Conservation (phyloP, 306 rosid species). For the Sechiopsis laciniata region DNA sequence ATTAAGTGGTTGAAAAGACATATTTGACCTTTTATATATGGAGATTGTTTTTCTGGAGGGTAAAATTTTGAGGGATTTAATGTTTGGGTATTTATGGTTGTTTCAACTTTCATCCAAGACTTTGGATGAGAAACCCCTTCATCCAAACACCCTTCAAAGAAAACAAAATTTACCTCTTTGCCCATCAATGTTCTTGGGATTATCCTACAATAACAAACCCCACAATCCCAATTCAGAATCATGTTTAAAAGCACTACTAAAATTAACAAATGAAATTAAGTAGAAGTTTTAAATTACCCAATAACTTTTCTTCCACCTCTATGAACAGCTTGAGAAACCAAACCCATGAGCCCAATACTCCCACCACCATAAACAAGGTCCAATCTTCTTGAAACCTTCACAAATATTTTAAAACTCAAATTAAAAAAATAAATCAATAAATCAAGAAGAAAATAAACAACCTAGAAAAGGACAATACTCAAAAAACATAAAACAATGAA, state of each 20-base stretch:
- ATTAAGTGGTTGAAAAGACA: too few relatives aligned
- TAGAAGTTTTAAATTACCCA: constrained; percentile 31
- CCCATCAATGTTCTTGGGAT: constrained; percentile 30
- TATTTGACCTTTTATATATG: too few relatives aligned
- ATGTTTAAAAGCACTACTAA: background rate
- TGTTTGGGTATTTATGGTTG: too few relatives aligned
- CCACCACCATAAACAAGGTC: constrained; percentile 66
- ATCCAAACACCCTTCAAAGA: too few relatives aligned
- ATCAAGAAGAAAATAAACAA: too few relatives aligned
- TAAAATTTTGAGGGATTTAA: too few relatives aligned
- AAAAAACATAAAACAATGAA: too few relatives aligned
- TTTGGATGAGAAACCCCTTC: too few relatives aligned
- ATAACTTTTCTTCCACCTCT: constrained; percentile 53
- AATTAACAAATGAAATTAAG: background rate
- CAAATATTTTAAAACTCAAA: background rate
- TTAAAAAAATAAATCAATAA: too few relatives aligned
- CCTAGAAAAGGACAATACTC: too few relatives aligned
- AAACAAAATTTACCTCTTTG: constrained; percentile 31
- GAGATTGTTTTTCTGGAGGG: too few relatives aligned
- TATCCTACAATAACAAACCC: background rate
- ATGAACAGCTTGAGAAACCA: constrained; percentile 55
- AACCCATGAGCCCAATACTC: constrained; percentile 55
- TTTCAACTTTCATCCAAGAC: too few relatives aligned
- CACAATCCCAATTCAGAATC: background rate
- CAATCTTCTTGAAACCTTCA: constrained; percentile 42